Evolutionary conservation across 805 yeast genomes (phyloP).

Genomic region (Monosporozyma solicola): DNA sequence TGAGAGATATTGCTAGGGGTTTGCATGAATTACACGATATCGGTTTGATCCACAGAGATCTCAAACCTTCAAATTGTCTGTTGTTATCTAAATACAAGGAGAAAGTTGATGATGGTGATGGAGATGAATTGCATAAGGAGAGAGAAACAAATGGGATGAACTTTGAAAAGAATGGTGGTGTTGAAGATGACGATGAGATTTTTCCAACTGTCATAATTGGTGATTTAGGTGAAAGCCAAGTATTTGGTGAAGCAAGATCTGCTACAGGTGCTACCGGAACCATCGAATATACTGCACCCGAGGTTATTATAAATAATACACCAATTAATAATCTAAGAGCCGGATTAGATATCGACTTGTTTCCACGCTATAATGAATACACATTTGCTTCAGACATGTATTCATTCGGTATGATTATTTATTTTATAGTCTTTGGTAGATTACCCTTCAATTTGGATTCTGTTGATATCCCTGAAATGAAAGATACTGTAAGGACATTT

Average conservation of each 20-base stretch:
- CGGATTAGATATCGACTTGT: not conserved
- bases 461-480: conserved; percentile 23
- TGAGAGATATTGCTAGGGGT: conserved; percentile 61
- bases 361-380: conserved; percentile 43
- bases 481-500: conserved; percentile 29
- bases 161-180: conserved; percentile 12
- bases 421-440: conserved; percentile 60
- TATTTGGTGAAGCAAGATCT: conserved; percentile 53
- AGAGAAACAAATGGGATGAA: conserved; percentile 1
- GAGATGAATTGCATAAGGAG: conserved; percentile 5
- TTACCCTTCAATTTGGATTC: conserved; percentile 45
- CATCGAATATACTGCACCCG: conserved; percentile 82
- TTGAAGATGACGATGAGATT: not conserved
- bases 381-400: conserved; percentile 69
- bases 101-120: conserved; percentile 14
- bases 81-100: conserved; percentile 30
- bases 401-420: conserved; percentile 75
- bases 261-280: conserved; percentile 87
- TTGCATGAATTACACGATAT: conserved; percentile 61
- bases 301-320: conserved; percentile 37
- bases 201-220: conserved; percentile 72
- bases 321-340: conserved; percentile 5
- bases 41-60: conserved; percentile 78
- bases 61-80: conserved; percentile 83
- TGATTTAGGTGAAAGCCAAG: conserved; percentile 84